phyloP scores from a whole-genome alignment of 345 rosid species.

The Boechera retrofracta region DNA sequence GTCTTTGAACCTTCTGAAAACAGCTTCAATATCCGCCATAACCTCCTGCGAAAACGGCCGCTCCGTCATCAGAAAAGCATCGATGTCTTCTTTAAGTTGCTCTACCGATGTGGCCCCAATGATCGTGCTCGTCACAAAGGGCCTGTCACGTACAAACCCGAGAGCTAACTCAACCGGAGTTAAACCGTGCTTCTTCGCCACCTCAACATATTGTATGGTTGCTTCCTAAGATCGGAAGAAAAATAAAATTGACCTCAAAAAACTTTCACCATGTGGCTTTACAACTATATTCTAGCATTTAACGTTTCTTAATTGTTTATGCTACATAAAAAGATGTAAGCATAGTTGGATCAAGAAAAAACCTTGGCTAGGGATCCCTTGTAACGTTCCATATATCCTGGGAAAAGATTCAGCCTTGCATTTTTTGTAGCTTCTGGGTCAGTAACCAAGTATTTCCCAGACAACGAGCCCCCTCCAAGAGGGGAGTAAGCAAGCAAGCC shows the following conservation, averaged over 20 bases:
- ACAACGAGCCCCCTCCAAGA: constrained; percentile 74
- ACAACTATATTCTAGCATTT: background rate
- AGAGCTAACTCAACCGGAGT: constrained; percentile 79
- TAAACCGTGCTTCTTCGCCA: constrained; percentile 73
- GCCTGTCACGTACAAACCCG: constrained; percentile 76
- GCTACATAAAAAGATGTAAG: background rate
- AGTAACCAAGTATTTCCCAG: constrained; percentile 70
- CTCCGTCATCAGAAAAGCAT: constrained; percentile 64
- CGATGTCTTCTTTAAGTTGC: constrained; percentile 84
- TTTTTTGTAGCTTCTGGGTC: constrained; percentile 70
- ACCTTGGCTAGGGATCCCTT: constrained; percentile 71
- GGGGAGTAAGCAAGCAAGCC: constrained; percentile 92
- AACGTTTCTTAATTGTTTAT: background rate
- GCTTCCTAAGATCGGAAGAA: constrained; percentile 62
- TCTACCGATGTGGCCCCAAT: constrained; percentile 78
- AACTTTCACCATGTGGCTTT: background rate
- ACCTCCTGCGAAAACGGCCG: constrained; percentile 69
- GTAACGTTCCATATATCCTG: constrained; percentile 91
- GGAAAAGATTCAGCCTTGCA: constrained; percentile 82
- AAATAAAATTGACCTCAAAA: background rate
- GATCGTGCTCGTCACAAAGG: constrained; percentile 81
- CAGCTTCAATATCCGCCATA: constrained; percentile 65
- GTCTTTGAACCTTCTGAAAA: constrained; percentile 65
- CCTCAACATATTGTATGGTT: constrained; percentile 63
- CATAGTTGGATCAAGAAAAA: constrained; percentile 34